A percentile compares a stretch with the other conserved stretches of the same genome.
These are phyloP conservation scores for Verticillium longisporum DNA, from an alignment of 2,329 filamentous ascomycete species.

Conservation along the genomic window DNA sequence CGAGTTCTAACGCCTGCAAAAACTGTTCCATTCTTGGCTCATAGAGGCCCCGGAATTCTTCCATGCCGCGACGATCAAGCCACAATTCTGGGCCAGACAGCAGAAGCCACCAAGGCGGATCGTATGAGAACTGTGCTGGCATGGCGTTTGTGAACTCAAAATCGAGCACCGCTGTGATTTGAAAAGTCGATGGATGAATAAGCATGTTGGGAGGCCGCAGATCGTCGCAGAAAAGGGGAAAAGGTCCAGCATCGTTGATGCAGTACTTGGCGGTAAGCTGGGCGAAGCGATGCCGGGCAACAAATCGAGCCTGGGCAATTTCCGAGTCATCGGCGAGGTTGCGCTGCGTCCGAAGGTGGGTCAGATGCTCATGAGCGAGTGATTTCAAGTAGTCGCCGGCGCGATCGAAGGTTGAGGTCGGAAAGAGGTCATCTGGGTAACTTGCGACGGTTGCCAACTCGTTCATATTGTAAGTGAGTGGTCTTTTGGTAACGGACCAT, in stretches of 20 bases:
- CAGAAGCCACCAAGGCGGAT: conserved; percentile 32
- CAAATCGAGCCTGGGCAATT: conserved; percentile 19
- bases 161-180: conserved; percentile 29
- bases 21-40: conserved; percentile 8
- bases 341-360: conserved; percentile 21
- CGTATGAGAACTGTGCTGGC: conserved; percentile 28
- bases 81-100: conserved; percentile 15
- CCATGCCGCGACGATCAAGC: conserved; percentile 14
- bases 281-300: conserved; percentile 23
- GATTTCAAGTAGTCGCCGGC: not conserved
- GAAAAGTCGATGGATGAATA: conserved; percentile 23
- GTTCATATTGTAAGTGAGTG: conserved; percentile 34
- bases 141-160: conserved; percentile 33
- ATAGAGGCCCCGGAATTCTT: conserved; percentile 9
- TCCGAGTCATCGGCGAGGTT: conserved; percentile 21
- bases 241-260: conserved; percentile 22
- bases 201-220: conserved; percentile 30
- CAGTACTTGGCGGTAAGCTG: conserved; percentile 23
- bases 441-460: conserved; percentile 22
- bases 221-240: conserved; percentile 31
- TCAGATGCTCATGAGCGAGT: conserved; percentile 15
- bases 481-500: conserved; percentile 24
- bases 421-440: conserved; percentile 16
- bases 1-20: conserved; percentile 5
- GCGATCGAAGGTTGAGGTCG: conserved; percentile 18